phyloP scores from a whole-genome alignment of 2,329 filamentous ascomycete species.

The Cordyceps fumosorosea region DNA sequence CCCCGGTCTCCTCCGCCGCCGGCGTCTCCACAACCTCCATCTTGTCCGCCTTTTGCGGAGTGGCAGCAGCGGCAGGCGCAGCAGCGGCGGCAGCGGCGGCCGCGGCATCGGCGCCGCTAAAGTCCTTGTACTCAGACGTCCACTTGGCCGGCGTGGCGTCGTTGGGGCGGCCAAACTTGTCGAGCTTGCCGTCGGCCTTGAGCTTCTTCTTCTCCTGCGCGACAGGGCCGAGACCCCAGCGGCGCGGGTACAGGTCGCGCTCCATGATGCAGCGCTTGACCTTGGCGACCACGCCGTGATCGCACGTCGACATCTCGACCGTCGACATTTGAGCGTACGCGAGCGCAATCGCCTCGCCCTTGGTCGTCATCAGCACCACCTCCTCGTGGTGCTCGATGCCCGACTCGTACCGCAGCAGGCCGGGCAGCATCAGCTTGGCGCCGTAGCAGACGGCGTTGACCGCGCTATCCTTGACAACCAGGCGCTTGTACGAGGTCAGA shows the following conservation, averaged over 20 bases:
- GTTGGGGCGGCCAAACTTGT: constrained; percentile 93
- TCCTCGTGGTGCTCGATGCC: constrained; percentile 94
- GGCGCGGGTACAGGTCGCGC: constrained; percentile 90
- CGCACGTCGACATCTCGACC: constrained; percentile 91
- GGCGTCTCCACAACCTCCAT: constrained; percentile 33
- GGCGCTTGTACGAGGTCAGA: constrained; percentile 86
- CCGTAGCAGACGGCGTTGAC: constrained; percentile 98
- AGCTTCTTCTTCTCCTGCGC: constrained; percentile 99
- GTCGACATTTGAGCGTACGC: constrained; percentile 98
- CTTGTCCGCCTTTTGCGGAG: constrained; percentile 30
- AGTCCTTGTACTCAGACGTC: constrained; percentile 91
- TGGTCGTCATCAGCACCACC: constrained; percentile 96
- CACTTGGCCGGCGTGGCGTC: constrained; percentile 91
- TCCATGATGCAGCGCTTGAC: constrained; percentile 99
- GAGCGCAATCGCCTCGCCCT: constrained; percentile 95
- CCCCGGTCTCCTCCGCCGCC: constrained; percentile 42
- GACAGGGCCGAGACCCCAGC: constrained; percentile 93
- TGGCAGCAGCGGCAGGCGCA: constrained; percentile 32
- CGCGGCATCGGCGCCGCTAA: constrained; percentile 49
- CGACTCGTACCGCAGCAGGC: constrained; percentile 83
- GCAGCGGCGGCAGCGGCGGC: constrained; percentile 40
- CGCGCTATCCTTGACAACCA: constrained; percentile 78
- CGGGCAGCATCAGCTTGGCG: constrained; percentile 97
- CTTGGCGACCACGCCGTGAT: constrained; percentile 96
- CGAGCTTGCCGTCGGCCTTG: constrained; percentile 94